Base-by-base conservation (phyloP, 176 grass and related monocot species). In the Musa itinerans region DNA sequence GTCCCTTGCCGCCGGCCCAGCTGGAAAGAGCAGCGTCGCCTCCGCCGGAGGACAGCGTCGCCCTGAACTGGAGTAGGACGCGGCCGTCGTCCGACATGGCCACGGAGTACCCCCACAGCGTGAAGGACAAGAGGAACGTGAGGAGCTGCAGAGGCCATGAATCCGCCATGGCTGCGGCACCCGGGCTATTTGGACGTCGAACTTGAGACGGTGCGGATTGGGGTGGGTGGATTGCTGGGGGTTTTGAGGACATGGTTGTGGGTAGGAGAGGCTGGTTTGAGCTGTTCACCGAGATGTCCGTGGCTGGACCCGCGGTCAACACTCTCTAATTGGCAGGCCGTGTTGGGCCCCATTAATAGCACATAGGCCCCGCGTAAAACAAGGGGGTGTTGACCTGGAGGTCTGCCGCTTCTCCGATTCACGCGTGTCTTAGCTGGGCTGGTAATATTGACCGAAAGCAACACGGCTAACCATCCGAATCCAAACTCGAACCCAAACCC, bases 161-260 rank as follows among this genome's bases (percentile, higher is more conserved):
- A 50, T 56, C 83, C 81, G 93, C 86, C 94, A 97, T 97, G 90
- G 69, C 53, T 22, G 24, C 13, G 11, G 65, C 10, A 13, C 7
- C 12, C 12, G 67, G 11, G 50, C 69, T 20, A 72, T 1, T 20
- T 10, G 50, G 50, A 10, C 49, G 11, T 10, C 19, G 50, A 13
- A 16, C 10, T 13, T 23, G 65, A 5, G 24, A 13, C 15, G 27
- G 65, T 8, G 9, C 23, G 64, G 64, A 11, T 21, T 3, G 11
- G 65, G 26, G 11, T 43, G 65, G 24, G 10, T 14, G 11, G 65
- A 11, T 13, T 23, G 65, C 24, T 1, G 10, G 34, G 10, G 25
- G 65, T 29, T 26, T 66, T 16, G 56, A 77, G 54, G 52, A 76
- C 74, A 53, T 81, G 78, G 13, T 23, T 9, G 22, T 26, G 34